Evolutionary conservation across 108 stramenopile species (phyloP).

Genomic region (Cyclotella baltica): DNA sequence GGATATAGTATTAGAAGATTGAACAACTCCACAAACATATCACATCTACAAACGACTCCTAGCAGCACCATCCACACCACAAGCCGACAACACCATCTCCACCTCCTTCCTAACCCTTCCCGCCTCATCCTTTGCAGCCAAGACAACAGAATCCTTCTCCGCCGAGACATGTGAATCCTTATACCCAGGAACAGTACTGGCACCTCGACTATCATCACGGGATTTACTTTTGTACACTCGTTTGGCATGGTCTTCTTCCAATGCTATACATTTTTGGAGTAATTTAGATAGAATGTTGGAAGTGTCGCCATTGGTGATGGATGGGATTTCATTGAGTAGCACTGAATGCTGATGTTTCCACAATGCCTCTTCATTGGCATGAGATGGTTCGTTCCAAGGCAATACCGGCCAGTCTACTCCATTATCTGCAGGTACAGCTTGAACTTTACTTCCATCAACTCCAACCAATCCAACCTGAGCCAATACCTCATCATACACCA

Average conservation of each 20-base stretch:
- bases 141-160: constrained; percentile 72
- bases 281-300: constrained; percentile 25
- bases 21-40: too few species aligned
- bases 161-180: constrained; percentile 66
- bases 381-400: constrained; percentile 74
- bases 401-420: constrained; percentile 62
- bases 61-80: constrained; percentile 11
- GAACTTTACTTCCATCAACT: background rate
- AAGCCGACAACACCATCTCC: constrained; percentile 31
- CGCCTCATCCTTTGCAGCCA: constrained; percentile 53
- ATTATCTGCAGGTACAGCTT: background rate
- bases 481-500: constrained; percentile 17
- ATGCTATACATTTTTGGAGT: constrained; percentile 52
- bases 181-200: constrained; percentile 80
- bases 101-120: constrained; percentile 36
- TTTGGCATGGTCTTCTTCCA: constrained; percentile 72
- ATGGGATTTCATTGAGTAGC: constrained; percentile 65
- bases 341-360: constrained; percentile 71
- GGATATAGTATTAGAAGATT: too few species aligned
- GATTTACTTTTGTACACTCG: constrained; percentile 72
- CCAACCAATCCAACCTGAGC: constrained; percentile 34
- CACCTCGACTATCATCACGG: constrained; percentile 84
- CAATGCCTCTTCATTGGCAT: constrained; percentile 24
- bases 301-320: constrained; percentile 10
- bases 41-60: constrained; percentile 47